A percentile compares a stretch with the other conserved stretches of the same genome.
phyloP scores from a whole-genome alignment of 2,329 filamentous ascomycete genomes.

The Ophiosphaerella herpotricha region DNA sequence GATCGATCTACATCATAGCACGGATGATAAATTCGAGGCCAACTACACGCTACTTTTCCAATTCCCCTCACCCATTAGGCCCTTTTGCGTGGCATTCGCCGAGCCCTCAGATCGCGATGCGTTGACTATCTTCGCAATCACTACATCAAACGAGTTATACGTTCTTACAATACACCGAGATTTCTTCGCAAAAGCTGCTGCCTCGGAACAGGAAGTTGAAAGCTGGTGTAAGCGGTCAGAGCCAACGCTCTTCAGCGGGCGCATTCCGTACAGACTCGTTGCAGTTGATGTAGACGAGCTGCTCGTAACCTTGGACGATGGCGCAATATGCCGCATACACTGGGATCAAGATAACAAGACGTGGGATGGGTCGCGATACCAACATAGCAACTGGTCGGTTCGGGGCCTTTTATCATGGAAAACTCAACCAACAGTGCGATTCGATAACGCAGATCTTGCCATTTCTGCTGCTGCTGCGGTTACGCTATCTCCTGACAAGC shows the following conservation, averaged over 20 bases:
- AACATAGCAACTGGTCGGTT: constrained; percentile 71
- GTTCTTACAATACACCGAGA: constrained; percentile 82
- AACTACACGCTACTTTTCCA: constrained; percentile 76
- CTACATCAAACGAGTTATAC: constrained; percentile 77
- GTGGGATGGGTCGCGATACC: constrained; percentile 76
- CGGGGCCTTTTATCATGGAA: constrained; percentile 68
- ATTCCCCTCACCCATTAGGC: constrained; percentile 74
- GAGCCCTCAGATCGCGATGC: constrained; percentile 79
- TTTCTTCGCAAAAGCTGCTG: constrained; percentile 72
- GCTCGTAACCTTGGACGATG: constrained; percentile 80
- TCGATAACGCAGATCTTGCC: constrained; percentile 66
- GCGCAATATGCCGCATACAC: constrained; percentile 69
- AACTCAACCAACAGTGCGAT: constrained; percentile 65
- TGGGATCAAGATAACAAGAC: constrained; percentile 36
- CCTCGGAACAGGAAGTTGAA: constrained; percentile 72
- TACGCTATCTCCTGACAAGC: constrained; percentile 52
- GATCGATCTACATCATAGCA: constrained; percentile 75
- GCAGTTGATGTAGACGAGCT: constrained; percentile 75
- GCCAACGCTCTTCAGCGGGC: constrained; percentile 75
- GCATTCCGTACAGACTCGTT: constrained; percentile 78
- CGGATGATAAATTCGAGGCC: constrained; percentile 67
- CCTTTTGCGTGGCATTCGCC: constrained; percentile 79
- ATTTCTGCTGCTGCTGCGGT: constrained; percentile 68
- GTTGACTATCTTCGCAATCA: constrained; percentile 78
- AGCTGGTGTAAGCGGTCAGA: constrained; percentile 77